phyloP scores from a whole-genome alignment of 2,329 filamentous ascomycete species.

The Boeremia lycopersici region DNA sequence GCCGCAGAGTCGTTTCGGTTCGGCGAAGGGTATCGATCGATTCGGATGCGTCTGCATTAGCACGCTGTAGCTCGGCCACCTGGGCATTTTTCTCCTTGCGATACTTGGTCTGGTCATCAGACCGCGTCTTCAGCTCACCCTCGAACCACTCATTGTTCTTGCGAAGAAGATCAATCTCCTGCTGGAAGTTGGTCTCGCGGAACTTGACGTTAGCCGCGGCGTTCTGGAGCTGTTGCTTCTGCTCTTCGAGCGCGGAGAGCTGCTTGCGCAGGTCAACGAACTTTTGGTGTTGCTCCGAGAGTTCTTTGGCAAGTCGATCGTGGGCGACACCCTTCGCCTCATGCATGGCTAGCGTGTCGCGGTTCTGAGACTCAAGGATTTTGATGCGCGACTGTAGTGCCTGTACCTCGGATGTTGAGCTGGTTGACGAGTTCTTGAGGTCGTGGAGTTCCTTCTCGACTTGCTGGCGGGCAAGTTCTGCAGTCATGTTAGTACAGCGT shows the following conservation, averaged over 20 bases:
- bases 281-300: conserved; percentile 88
- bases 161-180: conserved; percentile 86
- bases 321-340: conserved; percentile 89
- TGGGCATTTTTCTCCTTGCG: conserved; percentile 93
- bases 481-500: conserved; percentile 1
- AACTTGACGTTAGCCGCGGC: conserved; percentile 83
- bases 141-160: conserved; percentile 95
- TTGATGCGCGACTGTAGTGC: conserved; percentile 81
- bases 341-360: conserved; percentile 85
- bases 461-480: conserved; percentile 76
- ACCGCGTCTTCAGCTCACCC: conserved; percentile 87
- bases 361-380: conserved; percentile 87
- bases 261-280: conserved; percentile 83
- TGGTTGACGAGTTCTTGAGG: conserved; percentile 75
- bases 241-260: conserved; percentile 79
- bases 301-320: conserved; percentile 82
- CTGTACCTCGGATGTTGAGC: conserved; percentile 74
- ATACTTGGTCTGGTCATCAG: conserved; percentile 83
- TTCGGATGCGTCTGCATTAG: conserved; percentile 82
- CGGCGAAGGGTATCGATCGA: conserved; percentile 78
- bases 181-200: conserved; percentile 85
- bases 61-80: conserved; percentile 84
- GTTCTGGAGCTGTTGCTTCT: conserved; percentile 80
- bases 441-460: conserved; percentile 82
- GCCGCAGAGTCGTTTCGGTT: conserved; percentile 79